Base-by-base conservation (phyloP, 192 early-diverging fungal genomes). In the Entomortierella chlamydospora region DNA sequence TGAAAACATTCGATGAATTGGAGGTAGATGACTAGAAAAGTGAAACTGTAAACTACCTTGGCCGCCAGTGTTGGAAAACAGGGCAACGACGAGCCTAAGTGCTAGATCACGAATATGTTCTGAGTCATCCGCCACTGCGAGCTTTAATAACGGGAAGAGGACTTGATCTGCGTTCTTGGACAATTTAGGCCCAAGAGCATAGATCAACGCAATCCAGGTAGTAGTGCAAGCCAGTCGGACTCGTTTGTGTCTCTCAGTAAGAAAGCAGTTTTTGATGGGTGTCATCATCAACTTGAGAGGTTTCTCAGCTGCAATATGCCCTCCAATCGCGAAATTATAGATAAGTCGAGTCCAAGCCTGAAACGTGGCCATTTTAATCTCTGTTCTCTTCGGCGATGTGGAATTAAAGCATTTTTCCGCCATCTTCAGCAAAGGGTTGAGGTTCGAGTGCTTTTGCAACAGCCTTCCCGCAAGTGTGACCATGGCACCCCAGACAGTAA, bases 361-460 rank as follows among this genome's bases (percentile, higher is more conserved):
- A 37, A 65, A 70, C 3, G 77, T 57, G 2, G 77, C 55, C 49
- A 81, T 72, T 50, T 71, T 70, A 52, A 71, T 67, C 11, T 81
- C 77, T 54, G 34, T 57, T 50, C 64, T 71, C 51, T 25, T 13
- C 22, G 34, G 29, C 2, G 69, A 42, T 1, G 52, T 41, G 1
- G 57, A 60, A 33, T 76, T 76, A 28, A 76, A 76, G 29, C 73
- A 76, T 61, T 76, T 68, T 58, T 72, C 68, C 5, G 50, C 67
- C 63, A 69, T 66, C 30, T 81, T 81, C 20, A 81, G 69, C 56
- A 81, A 43, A 6, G 62, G 68, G n/a, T 81, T 81, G 17, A 81
- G 59, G 5, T 33, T 3, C 7, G 64, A 33, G 37, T 45, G 47
- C 30, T 62, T 64, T 39, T 81, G 77, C 39, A 81, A 25, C 31